These are phyloP conservation scores for Exophiala spinifera DNA, from an alignment of 2,329 filamentous ascomycete species.

Conservation along the genomic window DNA sequence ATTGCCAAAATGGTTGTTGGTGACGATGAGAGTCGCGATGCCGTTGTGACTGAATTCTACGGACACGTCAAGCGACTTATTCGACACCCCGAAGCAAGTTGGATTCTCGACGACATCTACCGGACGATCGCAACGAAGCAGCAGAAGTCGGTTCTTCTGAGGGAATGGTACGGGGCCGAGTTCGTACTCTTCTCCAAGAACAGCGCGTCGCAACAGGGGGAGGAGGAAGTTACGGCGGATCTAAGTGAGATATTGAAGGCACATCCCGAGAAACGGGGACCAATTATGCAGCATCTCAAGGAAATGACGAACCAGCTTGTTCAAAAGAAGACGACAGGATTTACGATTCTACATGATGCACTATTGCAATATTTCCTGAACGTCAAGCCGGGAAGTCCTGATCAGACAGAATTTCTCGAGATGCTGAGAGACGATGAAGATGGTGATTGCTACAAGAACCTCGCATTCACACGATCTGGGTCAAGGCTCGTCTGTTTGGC, in stretches of 20 bases:
- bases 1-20: slow-evolving; percentile 95
- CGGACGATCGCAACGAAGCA: slow-evolving; percentile 78
- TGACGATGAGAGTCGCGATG: slow-evolving; percentile 82
- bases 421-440: slow-evolving; percentile 87
- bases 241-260: slow-evolving; percentile 71
- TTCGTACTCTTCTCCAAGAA: slow-evolving; percentile 74
- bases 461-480: slow-evolving; percentile 91
- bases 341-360: slow-evolving; percentile 96
- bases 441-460: slow-evolving; percentile 86
- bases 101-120: slow-evolving; percentile 98
- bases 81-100: slow-evolving; percentile 92
- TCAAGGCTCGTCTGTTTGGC: slow-evolving; percentile 76
- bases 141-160: slow-evolving; percentile 79
- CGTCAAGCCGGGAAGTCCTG: slow-evolving; percentile 70
- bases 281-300: slow-evolving; percentile 80
- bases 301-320: slow-evolving; percentile 88
- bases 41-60: slow-evolving; percentile 93
- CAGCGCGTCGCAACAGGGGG: slow-evolving; percentile 34
- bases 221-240: slow-evolving; percentile 52
- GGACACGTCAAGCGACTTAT: slow-evolving; percentile 89
- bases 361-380: slow-evolving; percentile 96
- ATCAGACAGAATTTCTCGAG: slow-evolving; percentile 84
- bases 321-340: slow-evolving; percentile 94
- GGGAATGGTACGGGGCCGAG: slow-evolving; percentile 96
- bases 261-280: slow-evolving; percentile 78